These are phyloP conservation scores for Pyricularia sp. DNA, from an alignment of 2,329 filamentous ascomycete genomes.

Conservation along the genomic window DNA sequence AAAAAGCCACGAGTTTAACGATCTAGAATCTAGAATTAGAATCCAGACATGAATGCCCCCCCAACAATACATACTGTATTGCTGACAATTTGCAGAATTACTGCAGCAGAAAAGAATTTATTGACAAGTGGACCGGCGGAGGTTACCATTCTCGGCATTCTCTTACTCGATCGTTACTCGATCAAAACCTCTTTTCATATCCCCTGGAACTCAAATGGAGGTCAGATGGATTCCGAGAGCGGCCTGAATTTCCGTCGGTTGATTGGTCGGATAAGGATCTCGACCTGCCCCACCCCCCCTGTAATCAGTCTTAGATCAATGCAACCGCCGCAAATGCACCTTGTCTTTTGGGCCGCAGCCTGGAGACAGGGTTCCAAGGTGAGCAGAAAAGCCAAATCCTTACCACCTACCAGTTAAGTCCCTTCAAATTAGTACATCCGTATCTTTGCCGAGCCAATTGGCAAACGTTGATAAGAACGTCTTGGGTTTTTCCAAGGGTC, in stretches of 20 bases:
- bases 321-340: not conserved
- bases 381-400: not conserved
- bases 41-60: no score
- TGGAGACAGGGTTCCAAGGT: not conserved
- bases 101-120: not conserved
- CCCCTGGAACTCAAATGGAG: not conserved
- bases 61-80: not conserved
- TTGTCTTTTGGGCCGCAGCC: not conserved
- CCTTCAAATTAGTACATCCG: not conserved
- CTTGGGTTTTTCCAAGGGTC: not conserved
- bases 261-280: conserved; percentile 2
- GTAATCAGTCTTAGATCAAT: not conserved
- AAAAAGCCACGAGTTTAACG: not conserved
- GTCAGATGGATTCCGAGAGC: conserved; percentile 2
- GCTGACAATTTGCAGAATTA: not conserved
- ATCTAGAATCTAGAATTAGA: not conserved
- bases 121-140: not conserved
- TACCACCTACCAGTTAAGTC: no score
- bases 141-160: not conserved
- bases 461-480: not conserved
- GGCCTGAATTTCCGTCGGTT: not conserved
- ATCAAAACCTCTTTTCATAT: conserved; percentile 20
- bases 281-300: not conserved
- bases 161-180: conserved; percentile 25
- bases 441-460: not conserved